Evolutionary conservation across 345 rosid genomes (phyloP).

Genomic region (Arabidopsis suecica): DNA sequence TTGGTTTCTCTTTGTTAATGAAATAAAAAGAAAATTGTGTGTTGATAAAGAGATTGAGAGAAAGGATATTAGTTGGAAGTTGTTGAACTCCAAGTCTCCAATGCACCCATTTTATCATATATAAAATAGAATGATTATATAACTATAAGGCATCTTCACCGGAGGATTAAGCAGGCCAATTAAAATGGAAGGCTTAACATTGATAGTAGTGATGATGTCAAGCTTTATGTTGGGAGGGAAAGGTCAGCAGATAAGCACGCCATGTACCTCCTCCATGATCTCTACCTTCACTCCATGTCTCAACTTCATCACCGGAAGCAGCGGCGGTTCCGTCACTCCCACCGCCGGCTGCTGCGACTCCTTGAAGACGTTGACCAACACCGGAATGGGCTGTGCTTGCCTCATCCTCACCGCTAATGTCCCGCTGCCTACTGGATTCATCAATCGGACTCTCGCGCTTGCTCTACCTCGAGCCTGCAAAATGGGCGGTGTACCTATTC

Average conservation of each 20-base stretch:
- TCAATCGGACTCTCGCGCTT: constrained; percentile 67
- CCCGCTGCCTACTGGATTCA: constrained; percentile 61
- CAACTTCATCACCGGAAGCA: constrained; percentile 80
- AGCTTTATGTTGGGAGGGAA: constrained; percentile 44
- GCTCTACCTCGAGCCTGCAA: constrained; percentile 76
- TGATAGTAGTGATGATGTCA: constrained; percentile 40
- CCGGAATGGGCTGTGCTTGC: constrained; percentile 71
- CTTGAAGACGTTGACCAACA: constrained; percentile 56
- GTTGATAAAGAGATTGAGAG: constrained; percentile 17
- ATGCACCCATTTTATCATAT: constrained; percentile 39
- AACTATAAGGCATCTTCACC: constrained; percentile 14
- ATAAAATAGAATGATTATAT: not conserved
- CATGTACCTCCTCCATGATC: constrained; percentile 81
- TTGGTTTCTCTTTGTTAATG: constrained; percentile 22
- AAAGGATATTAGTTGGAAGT: constrained; percentile 35
- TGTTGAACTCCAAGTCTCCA: constrained; percentile 45
- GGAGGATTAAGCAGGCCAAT: not conserved
- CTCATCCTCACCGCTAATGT: constrained; percentile 71
- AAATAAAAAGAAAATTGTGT: not conserved
- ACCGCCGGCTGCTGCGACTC: constrained; percentile 68
- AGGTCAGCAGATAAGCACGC: constrained; percentile 80
- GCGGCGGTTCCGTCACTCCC: constrained; percentile 60
- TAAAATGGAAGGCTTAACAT: constrained; percentile 18
- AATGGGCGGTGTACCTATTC: constrained; percentile 62
- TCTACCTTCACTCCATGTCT: constrained; percentile 82